phyloP scores from a whole-genome alignment of 192 early-diverging fungal genomes.

The Coemansia sp. region DNA sequence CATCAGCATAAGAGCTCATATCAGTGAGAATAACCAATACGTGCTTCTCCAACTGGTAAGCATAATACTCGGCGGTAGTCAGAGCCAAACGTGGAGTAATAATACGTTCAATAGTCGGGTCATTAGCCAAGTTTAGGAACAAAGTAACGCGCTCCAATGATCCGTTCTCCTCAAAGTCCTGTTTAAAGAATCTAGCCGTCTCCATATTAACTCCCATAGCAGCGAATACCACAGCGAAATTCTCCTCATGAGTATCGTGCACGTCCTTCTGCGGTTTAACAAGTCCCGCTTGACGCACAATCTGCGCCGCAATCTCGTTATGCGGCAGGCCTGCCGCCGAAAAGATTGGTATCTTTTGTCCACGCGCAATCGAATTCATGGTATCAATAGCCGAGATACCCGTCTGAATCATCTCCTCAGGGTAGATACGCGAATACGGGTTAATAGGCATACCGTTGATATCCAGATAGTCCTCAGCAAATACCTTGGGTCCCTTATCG shows the following conservation, averaged over 20 bases:
- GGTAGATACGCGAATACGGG: slow-evolving; percentile 98
- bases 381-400: slow-evolving; percentile 99
- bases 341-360: slow-evolving; percentile 99
- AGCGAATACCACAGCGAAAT: slow-evolving; percentile 99
- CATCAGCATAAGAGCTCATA: slow-evolving; percentile 99
- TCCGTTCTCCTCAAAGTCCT: slow-evolving; percentile 99
- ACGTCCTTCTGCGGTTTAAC: slow-evolving; percentile 93
- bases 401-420: slow-evolving; percentile 99
- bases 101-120: slow-evolving; percentile 99
- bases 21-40: slow-evolving; percentile 98
- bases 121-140: slow-evolving; percentile 99
- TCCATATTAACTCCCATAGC: slow-evolving; percentile 99
- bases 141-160: slow-evolving; percentile 97
- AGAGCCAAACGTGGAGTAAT: slow-evolving; percentile 98
- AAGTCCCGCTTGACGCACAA: slow-evolving; percentile 97
- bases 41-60: slow-evolving; percentile 99
- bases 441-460: slow-evolving; percentile 90
- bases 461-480: slow-evolving; percentile 98
- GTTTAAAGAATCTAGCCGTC: slow-evolving; percentile 99
- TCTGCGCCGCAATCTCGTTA: slow-evolving; percentile 99
- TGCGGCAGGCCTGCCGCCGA: slow-evolving; percentile 97
- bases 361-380: slow-evolving; percentile 99
- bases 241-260: slow-evolving; percentile 94
- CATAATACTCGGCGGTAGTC: slow-evolving; percentile 99
- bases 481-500: slow-evolving; percentile 98